phyloP scores from a whole-genome alignment of 768 basidiomycete genomes.

The Glaciozyma antarctica region DNA sequence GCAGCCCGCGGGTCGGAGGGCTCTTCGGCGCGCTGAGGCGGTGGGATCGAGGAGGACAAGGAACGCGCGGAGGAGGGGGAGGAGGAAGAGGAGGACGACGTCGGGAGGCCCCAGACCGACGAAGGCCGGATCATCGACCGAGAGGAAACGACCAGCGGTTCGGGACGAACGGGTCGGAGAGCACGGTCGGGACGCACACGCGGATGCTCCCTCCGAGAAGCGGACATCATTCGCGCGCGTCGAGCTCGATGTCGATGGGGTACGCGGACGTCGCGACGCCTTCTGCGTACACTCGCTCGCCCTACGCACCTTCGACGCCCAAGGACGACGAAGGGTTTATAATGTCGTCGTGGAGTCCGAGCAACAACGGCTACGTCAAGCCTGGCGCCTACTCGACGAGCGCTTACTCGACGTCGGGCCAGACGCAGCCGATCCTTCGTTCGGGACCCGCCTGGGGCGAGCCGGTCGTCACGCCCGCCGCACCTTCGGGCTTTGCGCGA shows the following conservation, averaged over 20 bases:
- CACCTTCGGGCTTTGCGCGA: constrained; percentile 22
- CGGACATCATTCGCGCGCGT: constrained; percentile 63
- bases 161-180: constrained; percentile 9
- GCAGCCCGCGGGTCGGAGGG: constrained; percentile 70
- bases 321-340: constrained; percentile 69
- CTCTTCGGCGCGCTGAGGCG: constrained; percentile 68
- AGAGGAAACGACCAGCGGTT: constrained; percentile 10
- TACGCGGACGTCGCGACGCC: not conserved
- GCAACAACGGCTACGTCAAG: constrained; percentile 13
- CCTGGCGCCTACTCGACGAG: constrained; percentile 21
- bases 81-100: constrained; percentile 25
- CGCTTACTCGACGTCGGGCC: not conserved
- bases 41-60: constrained; percentile 38
- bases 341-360: constrained; percentile 48
- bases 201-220: constrained; percentile 41
- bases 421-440: constrained; percentile 15
- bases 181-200: constrained; percentile 20
- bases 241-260: constrained; percentile 53
- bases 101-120: constrained; percentile 17
- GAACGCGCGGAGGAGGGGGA: constrained; percentile 7
- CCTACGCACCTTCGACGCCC: constrained; percentile 49
- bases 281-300: constrained; percentile 22
- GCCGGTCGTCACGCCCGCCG: constrained; percentile 5
- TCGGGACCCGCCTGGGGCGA: constrained; percentile 24
- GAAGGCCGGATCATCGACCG: constrained; percentile 11